These are phyloP conservation scores for Naganishia cerealis DNA, from an alignment of 1,284 basidiomycete genomes.

Conservation along the genomic window DNA sequence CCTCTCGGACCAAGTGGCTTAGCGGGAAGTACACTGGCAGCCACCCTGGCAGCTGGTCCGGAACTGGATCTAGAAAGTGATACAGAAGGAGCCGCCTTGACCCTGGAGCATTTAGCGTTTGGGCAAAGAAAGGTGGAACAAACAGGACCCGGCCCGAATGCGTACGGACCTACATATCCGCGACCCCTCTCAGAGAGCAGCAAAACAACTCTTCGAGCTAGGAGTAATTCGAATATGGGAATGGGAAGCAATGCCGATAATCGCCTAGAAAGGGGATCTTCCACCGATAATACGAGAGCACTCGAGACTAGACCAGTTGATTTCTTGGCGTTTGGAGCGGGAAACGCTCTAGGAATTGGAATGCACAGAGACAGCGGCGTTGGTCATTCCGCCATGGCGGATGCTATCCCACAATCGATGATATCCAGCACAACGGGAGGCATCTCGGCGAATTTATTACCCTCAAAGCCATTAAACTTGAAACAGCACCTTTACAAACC, in stretches of 20 bases:
- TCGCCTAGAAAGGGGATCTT: background rate
- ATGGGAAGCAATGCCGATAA: background rate
- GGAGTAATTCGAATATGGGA: slow-evolving; percentile 15
- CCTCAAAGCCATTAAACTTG: slow-evolving; percentile 22
- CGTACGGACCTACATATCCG: slow-evolving; percentile 25
- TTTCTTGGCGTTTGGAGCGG: slow-evolving; percentile 23
- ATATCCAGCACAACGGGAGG: slow-evolving; percentile 13
- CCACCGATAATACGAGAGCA: background rate
- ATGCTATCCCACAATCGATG: slow-evolving; percentile 28
- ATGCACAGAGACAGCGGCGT: slow-evolving; percentile 2
- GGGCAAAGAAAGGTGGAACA: slow-evolving; percentile 41
- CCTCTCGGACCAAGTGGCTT: slow-evolving; percentile 4
- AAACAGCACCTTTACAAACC: slow-evolving; percentile 29
- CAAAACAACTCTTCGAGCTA: slow-evolving; percentile 9
- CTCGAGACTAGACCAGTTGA: slow-evolving; percentile 15
- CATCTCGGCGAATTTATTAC: slow-evolving; percentile 26
- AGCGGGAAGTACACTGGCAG: slow-evolving; percentile 3
- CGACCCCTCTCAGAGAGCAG: slow-evolving; percentile 5
- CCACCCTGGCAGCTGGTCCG: background rate
- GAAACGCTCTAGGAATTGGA: slow-evolving; percentile 21
- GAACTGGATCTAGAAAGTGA: slow-evolving; percentile 46
- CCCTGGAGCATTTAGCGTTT: slow-evolving; percentile 54
- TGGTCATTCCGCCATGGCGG: slow-evolving; percentile 16
- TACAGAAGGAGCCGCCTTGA: slow-evolving; percentile 54
- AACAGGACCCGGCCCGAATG: slow-evolving; percentile 24